phyloP scores from a whole-genome alignment of 2,329 filamentous ascomycete genomes.

The Plenodomus tracheiphilus region DNA sequence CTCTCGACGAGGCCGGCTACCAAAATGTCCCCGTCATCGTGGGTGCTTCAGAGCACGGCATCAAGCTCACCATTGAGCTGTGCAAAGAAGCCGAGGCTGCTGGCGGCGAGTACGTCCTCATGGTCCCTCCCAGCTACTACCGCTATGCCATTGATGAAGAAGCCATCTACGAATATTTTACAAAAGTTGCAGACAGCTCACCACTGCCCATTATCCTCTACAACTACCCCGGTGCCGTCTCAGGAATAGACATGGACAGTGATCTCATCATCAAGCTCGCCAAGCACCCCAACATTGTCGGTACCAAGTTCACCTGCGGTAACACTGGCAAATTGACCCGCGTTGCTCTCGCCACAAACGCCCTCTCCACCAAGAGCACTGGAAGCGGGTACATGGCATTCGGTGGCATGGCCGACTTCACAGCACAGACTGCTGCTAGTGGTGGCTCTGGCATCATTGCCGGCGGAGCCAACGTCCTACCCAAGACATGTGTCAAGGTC shows the following conservation, averaged over 20 bases:
- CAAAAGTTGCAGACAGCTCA: conserved; percentile 72
- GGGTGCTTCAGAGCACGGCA: conserved; percentile 79
- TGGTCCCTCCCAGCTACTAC: conserved; percentile 85
- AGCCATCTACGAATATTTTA: conserved; percentile 73
- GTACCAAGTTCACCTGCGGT: conserved; percentile 90
- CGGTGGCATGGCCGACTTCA: conserved; percentile 86
- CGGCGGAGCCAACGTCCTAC: conserved; percentile 82
- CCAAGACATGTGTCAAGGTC: conserved; percentile 76
- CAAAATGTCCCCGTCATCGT: conserved; percentile 76
- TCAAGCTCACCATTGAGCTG: conserved; percentile 77
- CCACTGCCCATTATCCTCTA: conserved; percentile 82
- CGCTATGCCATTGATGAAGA: conserved; percentile 74
- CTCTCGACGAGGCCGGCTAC: conserved; percentile 80
- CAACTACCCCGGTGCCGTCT: conserved; percentile 87
- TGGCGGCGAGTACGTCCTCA: conserved; percentile 78
- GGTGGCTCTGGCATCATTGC: conserved; percentile 85
- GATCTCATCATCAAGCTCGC: conserved; percentile 81
- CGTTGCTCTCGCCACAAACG: conserved; percentile 72
- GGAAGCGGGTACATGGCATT: conserved; percentile 74
- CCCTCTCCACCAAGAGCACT: conserved; percentile 63
- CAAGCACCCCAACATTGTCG: conserved; percentile 79
- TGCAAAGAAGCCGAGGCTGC: conserved; percentile 67
- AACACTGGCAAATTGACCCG: conserved; percentile 88
- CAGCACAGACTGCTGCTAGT: conserved; percentile 75
- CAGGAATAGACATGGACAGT: conserved; percentile 87